Percentiles rank a stretch among this genome's conserved stretches.
Evolutionary conservation across 208 protist species (phyloP).

Genomic region (Naegleria lovaniensis): DNA sequence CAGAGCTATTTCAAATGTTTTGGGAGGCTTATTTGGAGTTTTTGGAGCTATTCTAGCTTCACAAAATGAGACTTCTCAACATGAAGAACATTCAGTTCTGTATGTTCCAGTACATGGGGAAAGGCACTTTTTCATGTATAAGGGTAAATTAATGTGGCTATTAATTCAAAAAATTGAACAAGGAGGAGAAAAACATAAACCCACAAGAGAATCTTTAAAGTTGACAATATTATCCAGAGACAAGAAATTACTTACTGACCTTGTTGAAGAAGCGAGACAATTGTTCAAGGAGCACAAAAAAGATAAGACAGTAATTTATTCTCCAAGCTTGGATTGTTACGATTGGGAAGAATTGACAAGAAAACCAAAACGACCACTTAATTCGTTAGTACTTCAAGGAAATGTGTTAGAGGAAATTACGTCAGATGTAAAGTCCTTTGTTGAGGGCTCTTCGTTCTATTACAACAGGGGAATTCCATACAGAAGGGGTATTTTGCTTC

Average conservation of each 20-base stretch:
- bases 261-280: conserved; percentile 56
- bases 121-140: conserved; percentile 7
- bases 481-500: conserved; percentile 84
- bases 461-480: conserved; percentile 82
- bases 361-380: conserved; percentile 62
- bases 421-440: conserved; percentile 68
- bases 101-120: neutral
- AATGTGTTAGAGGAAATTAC: conserved; percentile 57
- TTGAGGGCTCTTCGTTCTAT: conserved; percentile 74
- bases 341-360: conserved; percentile 57
- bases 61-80: neutral
- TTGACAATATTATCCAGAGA: neutral
- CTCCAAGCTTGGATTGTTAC: conserved; percentile 64
- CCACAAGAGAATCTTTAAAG: neutral
- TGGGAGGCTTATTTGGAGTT: neutral
- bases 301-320: conserved; percentile 72
- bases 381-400: conserved; percentile 75
- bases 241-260: neutral
- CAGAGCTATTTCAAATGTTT: neutral
- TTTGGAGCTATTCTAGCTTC: neutral
- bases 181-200: neutral
- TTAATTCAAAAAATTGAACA: neutral
- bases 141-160: neutral
- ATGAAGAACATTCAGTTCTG: neutral
- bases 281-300: conserved; percentile 58